Evolutionary conservation across 768 basidiomycete species (phyloP).

Genomic region (Coprinopsis cinerea): DNA sequence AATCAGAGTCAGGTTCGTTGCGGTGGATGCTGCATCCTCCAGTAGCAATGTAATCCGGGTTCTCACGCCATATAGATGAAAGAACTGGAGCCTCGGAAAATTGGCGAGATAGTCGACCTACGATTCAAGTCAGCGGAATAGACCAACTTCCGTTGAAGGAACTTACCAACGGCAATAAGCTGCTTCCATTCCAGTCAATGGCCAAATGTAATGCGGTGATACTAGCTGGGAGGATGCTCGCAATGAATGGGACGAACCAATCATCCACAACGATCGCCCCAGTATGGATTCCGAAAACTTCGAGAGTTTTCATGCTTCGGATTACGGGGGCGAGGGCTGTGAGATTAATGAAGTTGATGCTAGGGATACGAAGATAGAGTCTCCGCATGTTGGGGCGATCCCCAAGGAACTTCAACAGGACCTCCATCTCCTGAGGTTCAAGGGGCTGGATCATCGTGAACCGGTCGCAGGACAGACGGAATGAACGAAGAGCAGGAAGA

Average conservation of each 20-base stretch:
- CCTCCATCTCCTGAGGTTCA: constrained; percentile 14
- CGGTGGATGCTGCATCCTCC: constrained; percentile 29
- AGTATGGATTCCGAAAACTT: constrained; percentile 35
- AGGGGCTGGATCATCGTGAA: constrained; percentile 9
- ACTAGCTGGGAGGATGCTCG: constrained; percentile 21
- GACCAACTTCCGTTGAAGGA: too few relatives aligned
- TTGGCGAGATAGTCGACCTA: constrained; percentile 22
- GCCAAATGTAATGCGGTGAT: constrained; percentile 32
- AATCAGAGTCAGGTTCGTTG: constrained; percentile 25
- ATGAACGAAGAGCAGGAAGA: constrained; percentile 29
- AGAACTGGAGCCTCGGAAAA: constrained; percentile 28
- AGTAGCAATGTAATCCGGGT: constrained; percentile 25
- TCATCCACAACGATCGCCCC: constrained; percentile 22
- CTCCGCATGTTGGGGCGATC: constrained; percentile 23
- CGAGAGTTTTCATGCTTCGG: constrained; percentile 21
- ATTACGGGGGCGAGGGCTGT: constrained; percentile 21
- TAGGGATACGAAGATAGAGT: constrained; percentile 30
- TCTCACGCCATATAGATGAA: constrained; percentile 31
- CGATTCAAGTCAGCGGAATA: background rate
- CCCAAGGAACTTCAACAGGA: constrained; percentile 27
- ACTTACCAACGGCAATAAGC: constrained; percentile 25
- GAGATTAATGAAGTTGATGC: constrained; percentile 16
- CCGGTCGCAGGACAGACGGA: constrained; percentile 29
- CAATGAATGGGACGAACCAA: constrained; percentile 19
- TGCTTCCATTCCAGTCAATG: constrained; percentile 26